Conservation (phyloP, 2,329 filamentous ascomycete genomes). For the Xylaria sp. region DNA sequence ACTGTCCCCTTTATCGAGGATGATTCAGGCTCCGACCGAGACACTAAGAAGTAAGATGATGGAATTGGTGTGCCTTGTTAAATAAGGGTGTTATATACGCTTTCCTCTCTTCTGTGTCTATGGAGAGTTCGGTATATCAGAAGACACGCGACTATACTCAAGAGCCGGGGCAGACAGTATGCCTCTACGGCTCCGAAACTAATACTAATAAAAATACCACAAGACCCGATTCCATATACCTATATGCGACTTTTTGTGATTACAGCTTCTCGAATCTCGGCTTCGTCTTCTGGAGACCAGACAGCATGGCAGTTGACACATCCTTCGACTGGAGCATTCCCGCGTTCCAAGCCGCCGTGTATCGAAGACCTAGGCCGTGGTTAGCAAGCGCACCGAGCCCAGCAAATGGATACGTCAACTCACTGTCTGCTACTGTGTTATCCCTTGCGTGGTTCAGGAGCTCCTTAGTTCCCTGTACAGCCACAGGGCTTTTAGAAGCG, state of each 20-base stretch:
- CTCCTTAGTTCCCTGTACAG: slow-evolving; percentile 32
- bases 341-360: slow-evolving; percentile 84
- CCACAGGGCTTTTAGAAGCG: slow-evolving; percentile 75
- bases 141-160: not conserved
- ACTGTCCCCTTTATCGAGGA: slow-evolving; percentile 45
- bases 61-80: not conserved
- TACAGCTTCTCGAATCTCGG: slow-evolving; percentile 81
- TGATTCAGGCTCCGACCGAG: slow-evolving; percentile 47
- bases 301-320: slow-evolving; percentile 66
- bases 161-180: not conserved
- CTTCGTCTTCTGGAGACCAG: slow-evolving; percentile 70
- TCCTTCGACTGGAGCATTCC: slow-evolving; percentile 77
- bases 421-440: slow-evolving; percentile 69
- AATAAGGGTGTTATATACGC: not conserved
- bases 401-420: slow-evolving; percentile 29
- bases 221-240: not conserved
- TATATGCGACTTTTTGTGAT: not conserved
- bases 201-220: slow-evolving; percentile 11
- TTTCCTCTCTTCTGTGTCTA: not conserved
- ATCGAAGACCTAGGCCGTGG: slow-evolving; percentile 56
- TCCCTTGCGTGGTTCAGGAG: slow-evolving; percentile 55
- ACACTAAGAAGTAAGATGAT: slow-evolving; percentile 23
- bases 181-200: not conserved
- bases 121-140: not conserved
- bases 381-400: slow-evolving; percentile 17